These are phyloP conservation scores for Avicennia marina DNA, from an alignment of 257 asterid species.

Conservation along the genomic window DNA sequence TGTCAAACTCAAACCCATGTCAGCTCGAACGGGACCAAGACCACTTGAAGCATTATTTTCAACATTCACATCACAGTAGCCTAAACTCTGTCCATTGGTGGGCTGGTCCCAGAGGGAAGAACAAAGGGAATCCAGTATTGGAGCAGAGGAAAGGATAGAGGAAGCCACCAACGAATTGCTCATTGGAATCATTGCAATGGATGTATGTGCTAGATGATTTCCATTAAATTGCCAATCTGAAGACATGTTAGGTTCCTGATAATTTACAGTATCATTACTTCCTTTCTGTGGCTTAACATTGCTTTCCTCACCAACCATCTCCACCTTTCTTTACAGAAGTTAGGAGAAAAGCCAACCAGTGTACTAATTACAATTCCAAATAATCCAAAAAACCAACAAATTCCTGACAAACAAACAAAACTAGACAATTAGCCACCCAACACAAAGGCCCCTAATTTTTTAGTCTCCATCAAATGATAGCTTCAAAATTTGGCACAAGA, in stretches of 20 bases:
- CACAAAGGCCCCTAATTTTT: not conserved
- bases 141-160: constrained; percentile 38
- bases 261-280: constrained; percentile 34
- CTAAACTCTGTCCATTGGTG: constrained; percentile 45
- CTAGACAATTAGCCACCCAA: constrained; percentile 9
- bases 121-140: constrained; percentile 48
- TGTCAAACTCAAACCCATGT: constrained; percentile 49
- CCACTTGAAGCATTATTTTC: constrained; percentile 38
- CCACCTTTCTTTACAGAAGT: constrained; percentile 29
- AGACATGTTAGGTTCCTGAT: constrained; percentile 39
- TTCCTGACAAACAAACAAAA: constrained; percentile 19
- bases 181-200: constrained; percentile 42
- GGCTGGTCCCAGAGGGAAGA: constrained; percentile 62
- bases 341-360: not conserved
- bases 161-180: constrained; percentile 39
- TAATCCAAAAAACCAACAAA: not conserved
- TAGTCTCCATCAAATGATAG: no score
- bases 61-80: constrained; percentile 44
- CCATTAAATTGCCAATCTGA: constrained; percentile 70
- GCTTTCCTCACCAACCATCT: constrained; percentile 43
- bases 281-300: constrained; percentile 40
- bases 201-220: constrained; percentile 29
- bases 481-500: no score
- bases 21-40: constrained; percentile 29
- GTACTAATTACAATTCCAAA: not conserved